Evolutionary conservation across 805 yeast genomes (phyloP).

Genomic region (Barnettozyma salicaria): DNA sequence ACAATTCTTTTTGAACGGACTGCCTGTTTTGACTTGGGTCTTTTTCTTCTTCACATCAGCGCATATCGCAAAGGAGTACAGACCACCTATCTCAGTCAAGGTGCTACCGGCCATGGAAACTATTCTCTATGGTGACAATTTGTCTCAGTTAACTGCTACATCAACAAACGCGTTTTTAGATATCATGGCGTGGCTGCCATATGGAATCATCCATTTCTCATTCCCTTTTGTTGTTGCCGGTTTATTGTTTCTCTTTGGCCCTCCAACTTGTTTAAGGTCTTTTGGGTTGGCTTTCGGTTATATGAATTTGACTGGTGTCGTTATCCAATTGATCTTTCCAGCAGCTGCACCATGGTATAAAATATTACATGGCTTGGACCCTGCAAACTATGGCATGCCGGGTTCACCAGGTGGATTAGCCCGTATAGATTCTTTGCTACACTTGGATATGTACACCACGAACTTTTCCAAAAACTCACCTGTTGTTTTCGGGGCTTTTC

Average conservation of each 20-base stretch:
- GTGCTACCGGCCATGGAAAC: conserved; percentile 90
- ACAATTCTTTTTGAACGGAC: conserved; percentile 77
- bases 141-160: conserved; percentile 77
- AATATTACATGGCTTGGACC: conserved; percentile 72
- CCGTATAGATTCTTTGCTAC: conserved; percentile 74
- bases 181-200: conserved; percentile 91
- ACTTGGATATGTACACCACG: conserved; percentile 76
- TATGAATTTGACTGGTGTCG: conserved; percentile 84
- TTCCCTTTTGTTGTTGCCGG: conserved; percentile 84
- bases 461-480: conserved; percentile 79
- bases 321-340: conserved; percentile 77
- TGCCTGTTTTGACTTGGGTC: conserved; percentile 84
- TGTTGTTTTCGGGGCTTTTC: conserved; percentile 86
- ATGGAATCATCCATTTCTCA: conserved; percentile 86
- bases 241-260: conserved; percentile 77
- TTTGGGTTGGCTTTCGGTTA: conserved; percentile 93
- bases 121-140: conserved; percentile 83
- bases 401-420: conserved; percentile 96
- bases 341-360: conserved; percentile 99
- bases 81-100: conserved; percentile 87
- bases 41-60: conserved; percentile 74
- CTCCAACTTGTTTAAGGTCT: conserved; percentile 78
- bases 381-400: conserved; percentile 85
- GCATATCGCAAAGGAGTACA: conserved; percentile 63
- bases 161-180: conserved; percentile 61